phyloP scores from a whole-genome alignment of 2,329 filamentous ascomycete genomes.

The Claviceps quebecensis region DNA sequence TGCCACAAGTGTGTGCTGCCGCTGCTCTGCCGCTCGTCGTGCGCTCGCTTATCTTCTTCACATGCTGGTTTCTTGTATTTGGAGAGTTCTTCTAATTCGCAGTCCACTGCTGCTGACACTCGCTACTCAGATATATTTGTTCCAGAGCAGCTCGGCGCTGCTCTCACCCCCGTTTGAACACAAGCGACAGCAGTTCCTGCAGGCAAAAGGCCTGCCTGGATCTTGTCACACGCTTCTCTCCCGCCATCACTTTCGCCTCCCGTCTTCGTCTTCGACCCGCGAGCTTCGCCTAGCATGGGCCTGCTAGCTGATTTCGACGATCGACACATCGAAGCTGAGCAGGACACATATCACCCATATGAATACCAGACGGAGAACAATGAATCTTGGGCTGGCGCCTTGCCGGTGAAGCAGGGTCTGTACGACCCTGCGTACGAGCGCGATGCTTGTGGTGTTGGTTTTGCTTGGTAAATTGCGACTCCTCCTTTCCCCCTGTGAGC shows the following conservation, averaged over 20 bases:
- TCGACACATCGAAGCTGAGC: slow-evolving; percentile 49
- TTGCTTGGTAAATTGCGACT: slow-evolving; percentile 70
- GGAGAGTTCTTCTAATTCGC: background rate
- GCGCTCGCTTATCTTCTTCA: background rate
- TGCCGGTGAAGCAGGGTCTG: slow-evolving; percentile 95
- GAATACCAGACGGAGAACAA: slow-evolving; percentile 82
- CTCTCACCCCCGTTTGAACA: slow-evolving; percentile 9
- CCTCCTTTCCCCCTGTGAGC: background rate
- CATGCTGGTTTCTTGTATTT: background rate
- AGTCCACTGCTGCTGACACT: slow-evolving; percentile 1
- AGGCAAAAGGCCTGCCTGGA: slow-evolving; percentile 3
- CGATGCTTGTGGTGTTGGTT: slow-evolving; percentile 98
- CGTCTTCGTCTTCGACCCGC: background rate
- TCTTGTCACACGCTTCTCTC: background rate
- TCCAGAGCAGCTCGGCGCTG: slow-evolving; percentile 13
- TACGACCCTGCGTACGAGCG: slow-evolving; percentile 95
- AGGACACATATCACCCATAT: slow-evolving; percentile 54
- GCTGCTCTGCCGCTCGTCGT: background rate
- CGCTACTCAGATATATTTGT: slow-evolving; percentile 6
- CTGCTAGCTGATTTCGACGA: slow-evolving; percentile 53
- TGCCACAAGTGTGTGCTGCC: background rate
- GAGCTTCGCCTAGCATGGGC: slow-evolving; percentile 54
- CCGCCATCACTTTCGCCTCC: background rate
- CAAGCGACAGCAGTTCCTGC: slow-evolving; percentile 3
- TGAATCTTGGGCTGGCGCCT: slow-evolving; percentile 77